Evolutionary conservation across 305 asterid species (phyloP), one percentile per base, ranked within the genome.

Genomic region (Euphrasia arctica): DNA sequence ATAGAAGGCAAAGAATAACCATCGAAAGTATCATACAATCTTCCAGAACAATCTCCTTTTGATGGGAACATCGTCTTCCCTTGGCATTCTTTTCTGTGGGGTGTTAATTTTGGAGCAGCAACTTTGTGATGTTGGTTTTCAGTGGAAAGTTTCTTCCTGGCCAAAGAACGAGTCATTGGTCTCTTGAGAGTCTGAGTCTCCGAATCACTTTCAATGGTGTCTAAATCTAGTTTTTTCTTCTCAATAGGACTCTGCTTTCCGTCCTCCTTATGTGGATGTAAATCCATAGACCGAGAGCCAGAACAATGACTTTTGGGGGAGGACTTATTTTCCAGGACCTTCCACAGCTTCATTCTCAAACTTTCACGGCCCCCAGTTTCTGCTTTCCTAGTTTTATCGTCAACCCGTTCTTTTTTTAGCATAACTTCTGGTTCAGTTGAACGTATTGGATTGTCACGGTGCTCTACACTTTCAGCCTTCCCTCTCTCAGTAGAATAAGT

Each of bases 131-230:
- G 47, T 62, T 71, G 75, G 70, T 66, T 70, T 79, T 59, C 77
- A 65, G 74, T 71, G 67, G 74, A 70, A 74, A 76, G 71, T 77
- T 71, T 85, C 76, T 74, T 88, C 66, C 74, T 64, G 66, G 75
- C 39, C 71, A 77, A 74, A 72, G 87, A 79, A 54, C 77, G 84
- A 68, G 86, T 81, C 70, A 67, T 1, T 51, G 85, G 87, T 81
- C 85, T 86, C 67, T 75, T 71, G 56, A 51, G 61, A 68, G 56
- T 65, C 5, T 71, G 79, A 15, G 70, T 73, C 67, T 86, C 83
- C 28, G 97, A 84, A 77, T 90, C 90, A 73, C 79, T 84, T 84
- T 90, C 97, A 75, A 87, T 90, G 59, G 96, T 81, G 67, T 90
- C 97, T 11, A 91, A 90, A 72, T 69, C 78, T 67, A 54, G 85